Evolutionary conservation across 2,329 filamentous ascomycete species (phyloP), one percentile per base, ranked within the genome.

Genomic region (Xylaria multiplex): DNA sequence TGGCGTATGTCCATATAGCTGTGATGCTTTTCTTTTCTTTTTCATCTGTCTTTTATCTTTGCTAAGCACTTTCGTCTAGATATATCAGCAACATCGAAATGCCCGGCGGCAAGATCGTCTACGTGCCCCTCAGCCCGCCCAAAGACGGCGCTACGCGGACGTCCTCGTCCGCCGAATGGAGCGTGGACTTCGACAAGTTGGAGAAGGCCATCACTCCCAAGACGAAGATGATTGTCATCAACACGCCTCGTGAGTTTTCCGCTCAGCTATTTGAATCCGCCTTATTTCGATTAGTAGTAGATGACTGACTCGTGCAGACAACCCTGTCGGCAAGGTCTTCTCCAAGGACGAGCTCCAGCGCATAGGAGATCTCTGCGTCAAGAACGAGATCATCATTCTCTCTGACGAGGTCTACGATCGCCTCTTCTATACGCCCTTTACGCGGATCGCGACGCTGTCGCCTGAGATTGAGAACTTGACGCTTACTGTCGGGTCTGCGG

Each of bases 61-160:
- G 3, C 52, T 67, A 59, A 68, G 2, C 35, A 14, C 58, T n/a
- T 13, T 35, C 40, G 16, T 40, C 32, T 58, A 89, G 86, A 73
- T 97, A 98, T 79, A 97, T 99, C 72, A 93, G 91, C 83, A 99
- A 99, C 81, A 98, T 99, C 70, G 92, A 97, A 80, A 98, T 99
- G 94, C 90, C 96, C 0, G 96, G 96, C 58, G 96, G 96, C 71
- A 96, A 91, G 77, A 93, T 98, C 70, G 91, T 95, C 72, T 98
- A 97, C 77, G 95, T 98, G 27, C 94, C 96, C n/a, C 84, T 99
- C 77, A 92, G 96, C 68, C 95, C 96, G 32, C 96, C 96, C 9
- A 85, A 87, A 69, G 89, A 93, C 52, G 96, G 96, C 57, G 91
- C 89, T 4, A 88, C 85, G 45, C 87, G 90, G 79, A 97, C 92